Conservation (phyloP, 495 filamentous ascomycete species). For the Penicillium odoratum region DNA sequence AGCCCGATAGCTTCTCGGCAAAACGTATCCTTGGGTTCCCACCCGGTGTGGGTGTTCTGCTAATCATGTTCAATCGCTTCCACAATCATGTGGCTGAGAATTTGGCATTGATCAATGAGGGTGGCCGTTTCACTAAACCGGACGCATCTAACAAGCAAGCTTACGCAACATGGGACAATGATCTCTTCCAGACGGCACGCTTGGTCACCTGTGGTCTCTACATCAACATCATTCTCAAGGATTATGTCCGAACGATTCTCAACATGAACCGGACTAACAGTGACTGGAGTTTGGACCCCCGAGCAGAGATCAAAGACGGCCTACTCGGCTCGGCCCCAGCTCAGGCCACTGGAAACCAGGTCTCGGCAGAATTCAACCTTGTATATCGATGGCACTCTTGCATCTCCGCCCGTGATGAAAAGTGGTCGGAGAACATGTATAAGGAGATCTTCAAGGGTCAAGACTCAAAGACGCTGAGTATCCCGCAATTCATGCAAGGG, state of each 20-base stretch:
- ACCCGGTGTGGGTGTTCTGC: constrained; percentile 72
- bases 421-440: constrained; percentile 71
- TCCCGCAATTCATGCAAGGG: constrained; percentile 58
- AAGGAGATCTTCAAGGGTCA: constrained; percentile 57
- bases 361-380: constrained; percentile 76
- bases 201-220: constrained; percentile 76
- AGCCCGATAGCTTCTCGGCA: constrained; percentile 78
- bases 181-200: constrained; percentile 74
- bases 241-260: constrained; percentile 81
- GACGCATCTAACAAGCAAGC: constrained; percentile 50
- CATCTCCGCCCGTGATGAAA: constrained; percentile 68
- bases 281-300: constrained; percentile 74
- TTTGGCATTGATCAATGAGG: constrained; percentile 60
- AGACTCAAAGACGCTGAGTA: constrained; percentile 47
- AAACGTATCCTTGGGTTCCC: constrained; percentile 79
- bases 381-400: constrained; percentile 81
- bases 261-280: constrained; percentile 72
- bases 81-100: constrained; percentile 72
- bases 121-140: constrained; percentile 53
- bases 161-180: constrained; percentile 68
- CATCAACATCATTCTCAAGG: constrained; percentile 73
- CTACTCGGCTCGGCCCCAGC: constrained; percentile 38
- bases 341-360: constrained; percentile 63
- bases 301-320: constrained; percentile 51
- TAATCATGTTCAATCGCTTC: constrained; percentile 76